Base-by-base conservation (phyloP, 2,329 filamentous ascomycete species). In the Aspergillus cejpii region DNA sequence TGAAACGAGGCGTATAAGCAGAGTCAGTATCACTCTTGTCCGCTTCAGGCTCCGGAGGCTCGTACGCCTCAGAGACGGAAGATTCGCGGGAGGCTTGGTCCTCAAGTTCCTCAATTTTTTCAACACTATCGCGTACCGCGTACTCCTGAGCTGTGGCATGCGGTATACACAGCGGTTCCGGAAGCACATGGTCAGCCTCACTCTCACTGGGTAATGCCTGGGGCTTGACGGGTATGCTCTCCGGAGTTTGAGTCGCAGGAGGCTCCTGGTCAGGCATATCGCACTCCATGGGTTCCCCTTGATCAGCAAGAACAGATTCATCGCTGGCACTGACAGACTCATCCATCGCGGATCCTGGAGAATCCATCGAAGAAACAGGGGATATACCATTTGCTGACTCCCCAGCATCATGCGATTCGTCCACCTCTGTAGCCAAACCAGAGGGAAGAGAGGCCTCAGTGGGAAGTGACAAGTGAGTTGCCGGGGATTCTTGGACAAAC, bases 61-160 rank as follows among this genome's bases (percentile, higher is more conserved):
- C 77, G 54, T 81, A 80, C 39, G 66, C 72, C 47, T 80, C 78
- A 2, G 75, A 75, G 43, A 52, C 52, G 6, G 62, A 64, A 39
- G 58, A 54, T 49, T 65, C 63, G 37, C 55, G 58, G 19, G 53
- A 60, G 6, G 31, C 44, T 31, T 51, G 46, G 10, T 46, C 48
- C 15, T 41, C 39, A 24, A 48, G 33, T 36, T 56, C 45, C 24
- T 45, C 31, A 17, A 26, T 36, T 20, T 49, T 27, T 29, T 53
- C 46, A 38, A 38, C 45, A 14, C 38, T 17, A 14, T 36, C 28
- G 7, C 39, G 41, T 5, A 26, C 31, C 15, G 31, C 6, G 19
- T 56, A 41, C 21, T 19, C 39, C 41, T 37, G 38, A 33, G 28
- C 23, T 15, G 43, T 38, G 17, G 31, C 27, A 33, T 46, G 40